Percentiles rank a stretch among this genome's conserved stretches.
phyloP scores from a whole-genome alignment of 306 rosid genomes.

The Cyamopsis tetragonoloba region DNA sequence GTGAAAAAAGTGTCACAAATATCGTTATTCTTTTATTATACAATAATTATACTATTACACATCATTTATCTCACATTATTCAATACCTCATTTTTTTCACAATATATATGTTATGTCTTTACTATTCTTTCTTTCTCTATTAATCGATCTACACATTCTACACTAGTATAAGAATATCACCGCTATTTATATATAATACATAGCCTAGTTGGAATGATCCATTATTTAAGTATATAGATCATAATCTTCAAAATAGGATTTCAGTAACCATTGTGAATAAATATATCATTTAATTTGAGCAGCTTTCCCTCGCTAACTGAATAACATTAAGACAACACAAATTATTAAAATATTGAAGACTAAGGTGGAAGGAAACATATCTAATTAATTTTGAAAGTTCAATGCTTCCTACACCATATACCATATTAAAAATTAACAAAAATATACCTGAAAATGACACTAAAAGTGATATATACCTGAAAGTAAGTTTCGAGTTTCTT shows the following conservation, averaged over 20 bases:
- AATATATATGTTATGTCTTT: too few species aligned
- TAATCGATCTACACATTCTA: too few species aligned
- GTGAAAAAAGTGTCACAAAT: too few species aligned
- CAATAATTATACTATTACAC: too few species aligned
- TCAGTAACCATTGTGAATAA: not conserved
- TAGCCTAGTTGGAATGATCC: not conserved
- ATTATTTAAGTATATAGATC: not conserved
- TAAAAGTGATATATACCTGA: constrained; percentile 42
- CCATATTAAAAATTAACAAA: not conserved
- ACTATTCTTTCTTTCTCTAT: not conserved
- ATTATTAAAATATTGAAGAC: not conserved
- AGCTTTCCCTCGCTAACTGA: constrained; percentile 29
- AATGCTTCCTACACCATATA: not conserved
- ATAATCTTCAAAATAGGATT: not conserved
- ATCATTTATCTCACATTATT: too few species aligned
- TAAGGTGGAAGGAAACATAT: not conserved
- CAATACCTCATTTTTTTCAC: too few species aligned
- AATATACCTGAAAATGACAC: not conserved
- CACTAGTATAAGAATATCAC: too few species aligned
- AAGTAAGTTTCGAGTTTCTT: constrained; percentile 61
- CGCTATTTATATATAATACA: not conserved
- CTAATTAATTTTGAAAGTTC: not conserved
- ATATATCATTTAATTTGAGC: constrained; percentile 11
- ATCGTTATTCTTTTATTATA: too few species aligned
- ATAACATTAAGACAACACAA: not conserved